Conservation (phyloP, 805 yeast genomes). For the Zygoascus flipseniorum region DNA sequence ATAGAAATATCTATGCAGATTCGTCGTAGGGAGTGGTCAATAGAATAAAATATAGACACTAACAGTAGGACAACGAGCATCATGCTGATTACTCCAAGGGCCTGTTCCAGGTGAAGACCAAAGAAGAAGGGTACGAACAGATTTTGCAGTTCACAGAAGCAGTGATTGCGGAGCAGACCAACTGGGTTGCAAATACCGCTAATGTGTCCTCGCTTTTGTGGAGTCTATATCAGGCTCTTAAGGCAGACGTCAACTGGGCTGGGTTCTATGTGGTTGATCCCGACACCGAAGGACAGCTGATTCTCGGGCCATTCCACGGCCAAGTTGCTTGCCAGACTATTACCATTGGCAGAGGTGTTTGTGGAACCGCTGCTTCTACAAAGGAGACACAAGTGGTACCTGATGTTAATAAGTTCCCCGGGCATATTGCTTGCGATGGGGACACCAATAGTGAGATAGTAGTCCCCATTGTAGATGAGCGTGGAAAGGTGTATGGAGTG, state of each 20-base stretch:
- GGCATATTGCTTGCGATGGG: conserved; percentile 96
- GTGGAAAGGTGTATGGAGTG: conserved; percentile 54
- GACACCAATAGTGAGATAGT: conserved; percentile 91
- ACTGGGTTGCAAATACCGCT: conserved; percentile 87
- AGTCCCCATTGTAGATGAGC: conserved; percentile 54
- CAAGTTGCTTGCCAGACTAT: conserved; percentile 92
- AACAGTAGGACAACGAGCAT: conserved; percentile 2
- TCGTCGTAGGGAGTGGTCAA: too few relatives aligned
- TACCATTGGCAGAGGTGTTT: conserved; percentile 74
- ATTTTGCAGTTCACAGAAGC: conserved; percentile 58
- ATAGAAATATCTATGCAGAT: neutral
- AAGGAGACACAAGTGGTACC: conserved; percentile 62
- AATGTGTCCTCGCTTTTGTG: conserved; percentile 81
- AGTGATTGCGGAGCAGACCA: conserved; percentile 49
- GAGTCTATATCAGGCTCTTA: conserved; percentile 70
- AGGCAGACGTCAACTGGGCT: conserved; percentile 69
- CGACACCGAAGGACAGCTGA: conserved; percentile 34
- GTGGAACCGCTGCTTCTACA: conserved; percentile 71
- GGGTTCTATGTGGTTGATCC: conserved; percentile 69
- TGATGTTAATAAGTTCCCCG: conserved; percentile 73
- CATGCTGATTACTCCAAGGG: conserved; percentile 68
- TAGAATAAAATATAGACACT: too few relatives aligned
- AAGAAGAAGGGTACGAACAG: conserved; percentile 47
- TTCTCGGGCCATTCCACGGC: conserved; percentile 92
- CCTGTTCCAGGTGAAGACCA: conserved; percentile 16